Evolutionary conservation across 257 asterid species (phyloP), one percentile per base, ranked within the genome.

Genomic region (Apocynum venetum): DNA sequence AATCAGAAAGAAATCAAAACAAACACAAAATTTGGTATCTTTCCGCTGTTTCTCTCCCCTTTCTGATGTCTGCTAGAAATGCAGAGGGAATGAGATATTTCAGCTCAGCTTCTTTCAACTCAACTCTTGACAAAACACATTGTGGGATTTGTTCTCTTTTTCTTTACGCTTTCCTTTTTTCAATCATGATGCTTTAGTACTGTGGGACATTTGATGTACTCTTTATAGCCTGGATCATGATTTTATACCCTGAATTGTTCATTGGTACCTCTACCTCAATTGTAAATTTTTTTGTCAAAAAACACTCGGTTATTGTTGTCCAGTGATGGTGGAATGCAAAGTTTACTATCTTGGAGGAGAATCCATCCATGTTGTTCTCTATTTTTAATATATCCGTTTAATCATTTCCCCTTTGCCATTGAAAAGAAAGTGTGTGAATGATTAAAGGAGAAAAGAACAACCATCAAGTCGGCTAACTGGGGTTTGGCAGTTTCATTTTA

Each of bases 21-120:
- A 36, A 78, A 78, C 76, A 25, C 31, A 60, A 78, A 71, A 46
- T 60, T 61, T n/a, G 36, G 49, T 67, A 57, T 12, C 65, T 60
- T 47, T 59, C 31, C 52, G 13, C 66, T 19, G 61, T 36, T 31
- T 64, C 56, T 40, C 44, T 41, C 67, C 48, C 47, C 15, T 53
- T 66, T 38, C 65, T 64, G 36, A 19, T 46, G 61, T 48, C 70
- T 53, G 57, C 44, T 74, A 25, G 56, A 44, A 51, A 8, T 57
- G 35, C 57, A 2, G 77, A 55, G 52, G 40, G 51, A 72, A 49
- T 36, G 67, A 73, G 6, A 4, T 7, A 73, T 47, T 8, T 15
- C 19, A 51, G 47, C 13, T 25, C 64, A 19, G 47, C 41, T 51
- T 64, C 6, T 6, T n/a, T 57, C 61, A 55, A 55, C 49, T 73